Evolutionary conservation across 2,329 filamentous ascomycete species (phyloP).

Genomic region (Cladosporium austrohemisphaericum): DNA sequence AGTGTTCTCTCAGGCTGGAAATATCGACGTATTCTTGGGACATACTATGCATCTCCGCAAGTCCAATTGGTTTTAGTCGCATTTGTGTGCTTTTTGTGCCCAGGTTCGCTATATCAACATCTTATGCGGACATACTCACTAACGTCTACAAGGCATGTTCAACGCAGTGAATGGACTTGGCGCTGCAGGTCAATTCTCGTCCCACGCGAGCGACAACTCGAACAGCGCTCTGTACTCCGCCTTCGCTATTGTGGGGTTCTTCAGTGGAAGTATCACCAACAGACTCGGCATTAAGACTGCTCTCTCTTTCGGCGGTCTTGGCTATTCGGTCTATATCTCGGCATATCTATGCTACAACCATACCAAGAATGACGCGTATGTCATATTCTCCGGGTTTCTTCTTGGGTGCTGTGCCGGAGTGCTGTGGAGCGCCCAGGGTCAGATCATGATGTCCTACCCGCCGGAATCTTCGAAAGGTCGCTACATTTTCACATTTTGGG

Average conservation of each 20-base stretch:
- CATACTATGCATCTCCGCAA: conserved; percentile 50
- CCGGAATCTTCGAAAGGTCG: conserved; percentile 76
- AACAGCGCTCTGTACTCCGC: conserved; percentile 70
- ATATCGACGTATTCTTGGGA: conserved; percentile 44
- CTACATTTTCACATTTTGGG: conserved; percentile 90
- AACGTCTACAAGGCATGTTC: conserved; percentile 41
- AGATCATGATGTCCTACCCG: conserved; percentile 88
- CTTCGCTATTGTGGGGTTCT: conserved; percentile 63
- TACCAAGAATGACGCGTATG: conserved; percentile 64
- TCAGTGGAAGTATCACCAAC: conserved; percentile 71
- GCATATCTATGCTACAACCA: conserved; percentile 69
- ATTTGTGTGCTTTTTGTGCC: conserved; percentile 52
- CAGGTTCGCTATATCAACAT: conserved; percentile 30
- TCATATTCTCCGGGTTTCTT: conserved; percentile 71
- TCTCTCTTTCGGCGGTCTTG: conserved; percentile 68
- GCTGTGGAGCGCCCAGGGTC: conserved; percentile 77
- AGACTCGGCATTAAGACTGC: conserved; percentile 66
- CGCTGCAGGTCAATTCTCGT: conserved; percentile 45
- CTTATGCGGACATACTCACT: conserved; percentile 3
- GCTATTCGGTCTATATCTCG: conserved; percentile 71
- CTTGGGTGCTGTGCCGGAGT: conserved; percentile 76
- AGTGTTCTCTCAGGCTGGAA: conserved; percentile 43
- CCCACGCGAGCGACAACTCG: conserved; percentile 52
- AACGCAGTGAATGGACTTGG: conserved; percentile 51
- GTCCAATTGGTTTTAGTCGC: conserved; percentile 48